Base-by-base conservation (phyloP, 192 early-diverging fungal genomes). In the Backusella psychrophila region DNA sequence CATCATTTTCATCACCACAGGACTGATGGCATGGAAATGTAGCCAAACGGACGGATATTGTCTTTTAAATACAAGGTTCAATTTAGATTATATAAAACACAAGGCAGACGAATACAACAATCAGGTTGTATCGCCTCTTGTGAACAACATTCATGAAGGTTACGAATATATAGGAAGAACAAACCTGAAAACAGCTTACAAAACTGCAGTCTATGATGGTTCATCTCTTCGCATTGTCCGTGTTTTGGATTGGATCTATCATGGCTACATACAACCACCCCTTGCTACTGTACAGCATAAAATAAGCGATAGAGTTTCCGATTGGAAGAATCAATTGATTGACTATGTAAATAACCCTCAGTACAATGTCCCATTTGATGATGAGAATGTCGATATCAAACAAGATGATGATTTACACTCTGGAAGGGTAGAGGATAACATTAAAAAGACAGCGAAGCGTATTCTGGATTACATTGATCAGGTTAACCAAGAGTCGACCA, bases 381-480 rank as follows among this genome's bases (percentile, higher is more conserved):
- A 35, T 33, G 33, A 33, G 1, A 33, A 33, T 33, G 33, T 3
- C 33, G 33, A 33, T 3, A 33, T 29, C 29, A 33, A 33, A 33
- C 7, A 39, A 3, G 8, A 36, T n/a, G 19, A 8, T 53, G 52
- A 53, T 21, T 53, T 19, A 7, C 52, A 17, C 19, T 53, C 53
- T 59, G 21, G 53, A 59, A 59, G 8, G 21, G 35, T 69, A 6
- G 67, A 69, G 36, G 67, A 69, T 21, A 69, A 69, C 21, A 19
- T 69, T 38, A 69, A 38, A 69, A 69, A 21, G 36, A 69, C 67
- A n/a, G 67, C 67, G 11, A 35, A 38, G 39, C 36, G 36, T 39
- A 69, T 69, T 69, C n/a, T 69, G 7, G 67, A 69, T 21, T 69
- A 38, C n/a, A 38, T 69, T 17, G 67, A 69, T 39, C 36, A 38